Evolutionary conservation across 768 basidiomycete species (phyloP).

Genomic region (Russula earlei): DNA sequence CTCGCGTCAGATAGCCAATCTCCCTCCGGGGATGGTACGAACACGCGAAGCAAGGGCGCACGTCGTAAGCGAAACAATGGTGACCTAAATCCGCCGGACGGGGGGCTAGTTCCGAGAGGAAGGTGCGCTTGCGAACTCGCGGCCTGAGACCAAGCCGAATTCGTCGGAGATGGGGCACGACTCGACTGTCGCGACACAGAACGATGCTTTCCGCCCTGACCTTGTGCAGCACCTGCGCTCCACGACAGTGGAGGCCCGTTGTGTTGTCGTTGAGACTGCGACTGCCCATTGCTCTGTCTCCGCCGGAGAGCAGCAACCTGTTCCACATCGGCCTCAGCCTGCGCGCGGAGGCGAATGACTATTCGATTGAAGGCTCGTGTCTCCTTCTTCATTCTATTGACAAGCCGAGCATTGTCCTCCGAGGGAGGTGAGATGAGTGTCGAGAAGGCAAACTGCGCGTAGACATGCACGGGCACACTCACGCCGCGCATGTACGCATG

Average conservation of each 20-base stretch:
- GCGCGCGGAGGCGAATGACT: constrained; percentile 64
- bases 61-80: constrained; percentile 63
- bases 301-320: constrained; percentile 14
- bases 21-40: constrained; percentile 79
- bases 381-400: constrained; percentile 47
- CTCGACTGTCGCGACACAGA: constrained; percentile 39
- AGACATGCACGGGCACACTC: constrained; percentile 65
- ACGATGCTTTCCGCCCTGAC: constrained; percentile 2
- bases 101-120: constrained; percentile 4
- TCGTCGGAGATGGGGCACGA: constrained; percentile 58
- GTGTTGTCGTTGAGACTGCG: constrained; percentile 3
- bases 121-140: constrained; percentile 26
- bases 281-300: constrained; percentile 6
- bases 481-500: constrained; percentile 74
- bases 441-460: constrained; percentile 46
- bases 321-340: constrained; percentile 55
- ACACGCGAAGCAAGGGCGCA: constrained; percentile 70
- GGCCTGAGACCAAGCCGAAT: constrained; percentile 38
- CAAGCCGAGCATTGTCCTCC: constrained; percentile 34
- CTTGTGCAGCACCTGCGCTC: constrained; percentile 15
- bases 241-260: constrained; percentile 17
- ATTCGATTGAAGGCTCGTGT: constrained; percentile 75
- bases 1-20: constrained; percentile 80
- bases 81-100: constrained; percentile 40
- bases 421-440: constrained; percentile 42